Conservation (phyloP, 768 basidiomycete genomes). For the Russula earlei region DNA sequence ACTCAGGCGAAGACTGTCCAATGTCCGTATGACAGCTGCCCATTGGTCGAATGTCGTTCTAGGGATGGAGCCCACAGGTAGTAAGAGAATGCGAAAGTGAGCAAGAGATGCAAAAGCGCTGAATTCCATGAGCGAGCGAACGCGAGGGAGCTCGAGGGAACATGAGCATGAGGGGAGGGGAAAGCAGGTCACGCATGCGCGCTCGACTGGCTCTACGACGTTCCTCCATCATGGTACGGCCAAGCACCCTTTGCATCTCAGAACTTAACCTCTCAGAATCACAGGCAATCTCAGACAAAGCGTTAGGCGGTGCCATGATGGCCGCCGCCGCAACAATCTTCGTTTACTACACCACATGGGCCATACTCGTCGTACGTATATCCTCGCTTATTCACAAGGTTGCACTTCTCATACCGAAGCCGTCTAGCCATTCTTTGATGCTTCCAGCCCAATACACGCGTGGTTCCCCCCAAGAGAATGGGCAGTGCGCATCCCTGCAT, state of each 20-base stretch:
- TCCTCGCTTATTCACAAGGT: conserved; percentile 1
- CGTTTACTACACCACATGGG: conserved; percentile 88
- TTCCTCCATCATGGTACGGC: conserved; percentile 3
- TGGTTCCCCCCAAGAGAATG: conserved; percentile 88
- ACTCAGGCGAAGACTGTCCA: conserved; percentile 64
- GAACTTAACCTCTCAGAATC: not conserved
- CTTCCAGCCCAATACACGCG: conserved; percentile 58
- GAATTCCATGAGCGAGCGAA: conserved; percentile 44
- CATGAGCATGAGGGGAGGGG: not conserved
- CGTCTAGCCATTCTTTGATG: conserved; percentile 70
- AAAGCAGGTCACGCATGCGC: not conserved
- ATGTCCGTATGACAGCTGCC: conserved; percentile 60
- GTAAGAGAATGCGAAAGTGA: conserved; percentile 72
- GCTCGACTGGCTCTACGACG: not conserved
- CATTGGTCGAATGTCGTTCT: conserved; percentile 63
- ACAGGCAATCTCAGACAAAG: conserved; percentile 75
- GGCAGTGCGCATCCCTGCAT: conserved; percentile 81
- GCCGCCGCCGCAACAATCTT: conserved; percentile 68
- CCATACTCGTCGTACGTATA: conserved; percentile 68
- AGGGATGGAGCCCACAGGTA: conserved; percentile 76
- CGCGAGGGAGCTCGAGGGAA: not conserved
- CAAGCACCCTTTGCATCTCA: not conserved
- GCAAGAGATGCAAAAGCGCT: conserved; percentile 75
- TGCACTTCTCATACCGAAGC: not conserved
- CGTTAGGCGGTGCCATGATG: conserved; percentile 72